Evolutionary conservation across 108 stramenopile species (phyloP), one percentile per base, ranked within the genome.

Genomic region (Mediolabrus comicus): DNA sequence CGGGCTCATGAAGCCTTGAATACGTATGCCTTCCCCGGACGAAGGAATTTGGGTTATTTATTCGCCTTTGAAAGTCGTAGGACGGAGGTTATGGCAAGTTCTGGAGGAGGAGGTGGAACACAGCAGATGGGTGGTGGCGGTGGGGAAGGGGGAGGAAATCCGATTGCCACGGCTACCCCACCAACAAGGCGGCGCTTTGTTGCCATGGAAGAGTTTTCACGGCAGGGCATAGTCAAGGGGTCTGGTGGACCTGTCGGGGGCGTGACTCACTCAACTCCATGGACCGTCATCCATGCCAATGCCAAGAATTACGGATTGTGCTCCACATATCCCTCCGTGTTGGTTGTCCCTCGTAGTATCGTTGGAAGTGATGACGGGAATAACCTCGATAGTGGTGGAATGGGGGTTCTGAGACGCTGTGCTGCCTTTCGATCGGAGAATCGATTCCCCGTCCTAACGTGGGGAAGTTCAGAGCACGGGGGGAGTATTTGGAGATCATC

Each of bases 401-500:
- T 80, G 38, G 65, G 83, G 3, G 59, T 89, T 6, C 60, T 92
- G 26, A 87, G 90, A 54, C 82, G 87, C 38, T 87, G 85, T 67
- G 88, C 91, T 1, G 77, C 83, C 19, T 98, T 97, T 72, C 89
- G 98, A 16, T 82, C 82, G 26, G 97, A 90, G 69, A 86, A 90
- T 43, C 90, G 98, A 12, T 52, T 97, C 46, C 96, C 96, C 0
- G 84, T 85, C n/a, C 67, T 98, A 71, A 88, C 92, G 27, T 98
- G 96, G 96, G 89, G 88, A 9, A 74, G 70, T 62, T 72, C 81
- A 32, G 26, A 31, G 2, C 82, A 86, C 51, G 90, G 91, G 13
- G 92, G 92, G 3, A 86, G 87, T 49, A 87, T 99, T 34, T 98
- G 97, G 97, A 70, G 99, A 56, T 86, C 83, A 35, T 82, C 95